A percentile compares a stretch with the other conserved stretches of the same genome.
Evolutionary conservation across 495 filamentous ascomycete genomes (phyloP).

Genomic region (Peziza echinospora): DNA sequence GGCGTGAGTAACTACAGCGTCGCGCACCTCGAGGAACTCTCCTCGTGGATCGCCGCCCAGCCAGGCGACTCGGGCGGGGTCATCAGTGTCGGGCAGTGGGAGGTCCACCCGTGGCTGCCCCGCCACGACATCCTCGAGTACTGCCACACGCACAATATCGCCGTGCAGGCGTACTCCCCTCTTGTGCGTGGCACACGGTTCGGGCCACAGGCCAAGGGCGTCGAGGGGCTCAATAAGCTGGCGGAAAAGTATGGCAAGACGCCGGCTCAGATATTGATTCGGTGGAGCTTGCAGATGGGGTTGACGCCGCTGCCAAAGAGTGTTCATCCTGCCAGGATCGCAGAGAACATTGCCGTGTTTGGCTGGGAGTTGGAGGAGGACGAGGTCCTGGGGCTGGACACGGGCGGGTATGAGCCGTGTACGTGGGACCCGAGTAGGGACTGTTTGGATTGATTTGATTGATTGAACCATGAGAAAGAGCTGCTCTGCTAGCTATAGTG

Average conservation of each 20-base stretch:
- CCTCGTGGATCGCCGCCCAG: too few species aligned
- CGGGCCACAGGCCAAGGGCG: slow-evolving; percentile 35
- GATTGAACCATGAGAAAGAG: too few species aligned
- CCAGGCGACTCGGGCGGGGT: slow-evolving; percentile 32
- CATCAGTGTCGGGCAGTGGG: slow-evolving; percentile 79
- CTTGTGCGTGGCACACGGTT: background rate
- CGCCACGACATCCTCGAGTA: slow-evolving; percentile 28
- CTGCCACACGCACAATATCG: slow-evolving; percentile 27
- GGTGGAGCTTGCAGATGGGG: slow-evolving; percentile 49
- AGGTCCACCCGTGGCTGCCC: slow-evolving; percentile 63
- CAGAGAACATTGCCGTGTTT: slow-evolving; percentile 42
- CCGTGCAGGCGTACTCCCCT: slow-evolving; percentile 39
- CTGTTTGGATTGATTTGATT: too few species aligned
- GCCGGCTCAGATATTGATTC: slow-evolving; percentile 43
- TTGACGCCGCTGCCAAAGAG: slow-evolving; percentile 56
- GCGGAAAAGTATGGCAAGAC: slow-evolving; percentile 45
- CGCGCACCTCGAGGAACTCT: slow-evolving; percentile 47
- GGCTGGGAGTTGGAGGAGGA: slow-evolving; percentile 44
- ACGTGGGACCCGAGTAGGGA: too few species aligned
- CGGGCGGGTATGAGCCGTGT: too few species aligned
- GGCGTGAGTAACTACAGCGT: slow-evolving; percentile 69
- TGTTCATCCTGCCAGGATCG: slow-evolving; percentile 38
- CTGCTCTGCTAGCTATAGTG: too few species aligned
- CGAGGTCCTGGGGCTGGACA: slow-evolving; percentile 40
- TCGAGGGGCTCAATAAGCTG: too few species aligned